Evolutionary conservation across 2,329 filamentous ascomycete genomes (phyloP).

Genomic region (Xylogone sp.): DNA sequence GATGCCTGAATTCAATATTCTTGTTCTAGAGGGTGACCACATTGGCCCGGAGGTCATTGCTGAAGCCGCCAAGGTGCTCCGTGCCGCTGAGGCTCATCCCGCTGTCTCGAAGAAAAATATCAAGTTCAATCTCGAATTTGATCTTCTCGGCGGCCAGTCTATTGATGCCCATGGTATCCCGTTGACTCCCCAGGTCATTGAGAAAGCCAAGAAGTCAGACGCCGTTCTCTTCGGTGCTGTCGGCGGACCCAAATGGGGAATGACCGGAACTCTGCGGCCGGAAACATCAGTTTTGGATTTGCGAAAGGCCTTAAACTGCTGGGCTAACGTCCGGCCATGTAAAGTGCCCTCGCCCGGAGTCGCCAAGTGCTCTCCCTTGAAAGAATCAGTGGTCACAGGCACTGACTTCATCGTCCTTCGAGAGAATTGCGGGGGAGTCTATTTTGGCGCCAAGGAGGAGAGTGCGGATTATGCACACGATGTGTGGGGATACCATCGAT

Average conservation of each 20-base stretch:
- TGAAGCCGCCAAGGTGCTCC: slow-evolving; percentile 42
- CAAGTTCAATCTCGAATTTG: not conserved
- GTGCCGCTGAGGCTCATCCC: not conserved
- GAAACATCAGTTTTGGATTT: slow-evolving; percentile 85
- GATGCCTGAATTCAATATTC: slow-evolving; percentile 23
- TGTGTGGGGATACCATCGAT: slow-evolving; percentile 75
- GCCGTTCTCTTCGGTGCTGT: slow-evolving; percentile 87
- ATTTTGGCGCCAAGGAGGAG: slow-evolving; percentile 82
- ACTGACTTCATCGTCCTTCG: slow-evolving; percentile 88
- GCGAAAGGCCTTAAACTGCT: slow-evolving; percentile 85
- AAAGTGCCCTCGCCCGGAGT: slow-evolving; percentile 85
- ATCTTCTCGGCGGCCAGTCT: slow-evolving; percentile 46
- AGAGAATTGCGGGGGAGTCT: slow-evolving; percentile 84
- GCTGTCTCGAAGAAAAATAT: not conserved
- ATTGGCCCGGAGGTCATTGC: slow-evolving; percentile 43
- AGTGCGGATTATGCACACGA: slow-evolving; percentile 71
- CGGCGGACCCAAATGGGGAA: slow-evolving; percentile 85
- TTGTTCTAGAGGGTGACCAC: slow-evolving; percentile 43
- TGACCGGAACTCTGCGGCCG: slow-evolving; percentile 73
- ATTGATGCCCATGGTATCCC: slow-evolving; percentile 75
- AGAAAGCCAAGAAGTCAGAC: slow-evolving; percentile 74
- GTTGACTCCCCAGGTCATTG: slow-evolving; percentile 76
- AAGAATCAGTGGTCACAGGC: slow-evolving; percentile 74
- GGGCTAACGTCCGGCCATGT: slow-evolving; percentile 89
- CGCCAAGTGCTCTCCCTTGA: slow-evolving; percentile 77